Base-by-base conservation (phyloP, 805 yeast species). In the Candida wancherniae region DNA sequence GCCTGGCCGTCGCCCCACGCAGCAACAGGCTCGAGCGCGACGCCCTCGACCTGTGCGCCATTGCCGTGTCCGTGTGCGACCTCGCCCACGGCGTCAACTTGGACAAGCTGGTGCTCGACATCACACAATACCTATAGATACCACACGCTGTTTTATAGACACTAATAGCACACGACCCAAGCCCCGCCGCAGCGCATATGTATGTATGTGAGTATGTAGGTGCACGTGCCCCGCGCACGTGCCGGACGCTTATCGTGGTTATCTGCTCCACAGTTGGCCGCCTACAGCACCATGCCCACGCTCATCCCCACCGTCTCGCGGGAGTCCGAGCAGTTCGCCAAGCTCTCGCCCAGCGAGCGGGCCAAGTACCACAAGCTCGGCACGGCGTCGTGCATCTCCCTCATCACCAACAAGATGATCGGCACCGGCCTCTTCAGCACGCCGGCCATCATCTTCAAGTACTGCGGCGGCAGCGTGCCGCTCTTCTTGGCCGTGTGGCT, bases 371-470 rank as follows among this genome's bases (percentile, higher is more conserved):
- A 18, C 15, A 51, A 51, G 29, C 33, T 51, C 19, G 56, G 56
- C 29, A 51, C 56, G 16, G 44, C 51, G 9, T 48, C 53, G 36
- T 62, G 68, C 24, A 55, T 64, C 24, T 64, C 64, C 25, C 55
- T 80, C 31, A 74, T 77, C 50, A 59, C 80, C 39, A 80, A 80
- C 54, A 68, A 80, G 45, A 79, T 79, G 74, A 71, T 80, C 31
- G 88, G 88, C 24, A 78, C 86, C 3, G 88, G 87, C 16, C 77
- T 80, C 22, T 80, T 80, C 54, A 67, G 79, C 23, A 75, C 83
- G 4, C 81, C 85, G 1, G 72, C 84, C 4, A 67, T 80, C 16
- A 77, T 80, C 21, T 78, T 71, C 84, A 16, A 74, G 26, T 63
- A 61, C 38, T 50, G 61, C 37, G 42, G 51, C 29, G 69, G 69